Evolutionary conservation across 345 rosid genomes (phyloP).

Genomic region (Acer saccharum): DNA sequence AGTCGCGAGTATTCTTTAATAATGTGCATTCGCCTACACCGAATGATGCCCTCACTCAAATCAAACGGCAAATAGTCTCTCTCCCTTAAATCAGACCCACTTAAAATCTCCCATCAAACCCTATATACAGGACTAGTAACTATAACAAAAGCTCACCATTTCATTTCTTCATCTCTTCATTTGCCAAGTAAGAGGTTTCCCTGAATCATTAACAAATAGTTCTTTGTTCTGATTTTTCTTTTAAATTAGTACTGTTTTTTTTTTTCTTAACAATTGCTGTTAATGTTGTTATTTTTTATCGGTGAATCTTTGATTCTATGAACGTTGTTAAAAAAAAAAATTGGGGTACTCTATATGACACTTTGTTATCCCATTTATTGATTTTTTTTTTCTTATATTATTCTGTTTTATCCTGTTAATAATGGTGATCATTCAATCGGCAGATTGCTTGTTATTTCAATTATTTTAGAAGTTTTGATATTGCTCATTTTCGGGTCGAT

Average conservation of each 20-base stretch:
- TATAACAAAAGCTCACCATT: not conserved
- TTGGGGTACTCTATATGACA: not conserved
- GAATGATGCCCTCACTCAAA: not conserved
- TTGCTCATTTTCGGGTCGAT: not conserved
- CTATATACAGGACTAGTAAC: not conserved
- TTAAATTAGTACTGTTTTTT: not conserved
- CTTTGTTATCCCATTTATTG: not conserved
- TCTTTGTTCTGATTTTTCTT: not conserved
- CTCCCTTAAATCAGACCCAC: not conserved
- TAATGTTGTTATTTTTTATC: not conserved
- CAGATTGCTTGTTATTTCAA: not conserved
- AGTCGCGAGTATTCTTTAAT: not conserved
- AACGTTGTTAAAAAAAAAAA: not conserved
- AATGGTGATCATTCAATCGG: not conserved
- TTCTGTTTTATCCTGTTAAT: not conserved
- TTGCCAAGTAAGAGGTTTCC: conserved; percentile 11
- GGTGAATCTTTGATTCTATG: not conserved
- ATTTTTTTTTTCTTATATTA: not conserved
- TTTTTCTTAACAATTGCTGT: not conserved
- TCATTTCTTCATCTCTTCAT: not conserved
- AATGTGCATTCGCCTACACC: not conserved
- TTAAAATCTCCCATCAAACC: conserved; percentile 7
- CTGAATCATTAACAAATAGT: no score
- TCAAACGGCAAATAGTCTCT: not conserved
- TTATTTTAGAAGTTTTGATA: not conserved